Base-by-base conservation (phyloP, 2,329 filamentous ascomycete species). In the Trichothecium sympodiale region DNA sequence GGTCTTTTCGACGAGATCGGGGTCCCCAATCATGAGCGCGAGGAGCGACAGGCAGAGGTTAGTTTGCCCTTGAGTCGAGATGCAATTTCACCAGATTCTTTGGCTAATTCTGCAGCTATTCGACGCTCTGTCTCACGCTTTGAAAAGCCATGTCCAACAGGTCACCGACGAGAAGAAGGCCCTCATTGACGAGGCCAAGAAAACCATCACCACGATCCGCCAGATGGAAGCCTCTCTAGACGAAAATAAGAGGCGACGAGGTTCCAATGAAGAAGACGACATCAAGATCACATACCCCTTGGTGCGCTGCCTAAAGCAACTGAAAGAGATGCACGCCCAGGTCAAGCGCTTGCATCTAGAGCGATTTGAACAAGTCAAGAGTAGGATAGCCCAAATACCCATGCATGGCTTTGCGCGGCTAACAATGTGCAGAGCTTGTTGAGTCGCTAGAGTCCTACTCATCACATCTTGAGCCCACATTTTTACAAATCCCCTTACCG, bases 1-100 rank as follows among this genome's bases (percentile, higher is more conserved):
- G 83, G 83, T 45, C 74, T 96, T 39, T 98, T 95, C 53, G 91
- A 98, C 58, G 89, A 98, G 56, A 98, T 98, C 52, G 91, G 91
- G 40, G 83, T 98, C n/a, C 77, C 89, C 18, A 77, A 67, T 52
- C 87, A 94, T 77, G 91, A 96, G 59, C 83, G 91, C 52, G 87
- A 96, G 55, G 71, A 76, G 34, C 74, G 91, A 51, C 89, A 96
- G 56, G 75, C 84, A 55, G 86, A 95, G 77, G 88, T 93, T 65
- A 53, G 71, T 41, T 13, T 14, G 4, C 10, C 33, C 17, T 25
- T 18, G 51, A 13, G 20, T 34, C 40, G n/a, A n/a, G n/a, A n/a
- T n/a, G n/a, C n/a, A n/a, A n/a, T n/a, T n/a, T n/a, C n/a, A n/a
- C 16, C 20, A 3, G 28, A 14, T 8, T 25, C 5, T 10, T 7